Evolutionary conservation across 2,329 filamentous ascomycete species (phyloP).

Genomic region (Verticillium zaregamsianum): DNA sequence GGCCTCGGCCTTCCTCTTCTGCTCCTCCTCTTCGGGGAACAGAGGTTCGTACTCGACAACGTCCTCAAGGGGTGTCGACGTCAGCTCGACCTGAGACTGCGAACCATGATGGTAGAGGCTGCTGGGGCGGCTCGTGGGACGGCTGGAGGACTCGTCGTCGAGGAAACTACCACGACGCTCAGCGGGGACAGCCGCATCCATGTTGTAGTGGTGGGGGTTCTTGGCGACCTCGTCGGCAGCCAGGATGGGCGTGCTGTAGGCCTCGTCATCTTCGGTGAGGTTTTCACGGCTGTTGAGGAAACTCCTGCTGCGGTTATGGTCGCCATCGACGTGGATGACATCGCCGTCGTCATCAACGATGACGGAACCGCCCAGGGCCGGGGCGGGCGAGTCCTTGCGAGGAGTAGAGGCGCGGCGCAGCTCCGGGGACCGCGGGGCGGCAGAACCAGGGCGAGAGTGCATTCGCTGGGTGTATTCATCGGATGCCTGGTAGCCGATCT

Average conservation of each 20-base stretch:
- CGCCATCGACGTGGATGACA: conserved; percentile 75
- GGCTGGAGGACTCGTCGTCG: conserved; percentile 55
- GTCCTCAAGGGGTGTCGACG: conserved; percentile 72
- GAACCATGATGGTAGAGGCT: conserved; percentile 52
- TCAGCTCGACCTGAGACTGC: conserved; percentile 47
- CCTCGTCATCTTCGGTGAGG: conserved; percentile 43
- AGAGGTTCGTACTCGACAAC: conserved; percentile 93
- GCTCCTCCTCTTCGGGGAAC: conserved; percentile 71
- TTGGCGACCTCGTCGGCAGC: conserved; percentile 84
- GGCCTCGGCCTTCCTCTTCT: conserved; percentile 30
- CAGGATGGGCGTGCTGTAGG: conserved; percentile 74
- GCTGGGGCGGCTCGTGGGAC: conserved; percentile 59
- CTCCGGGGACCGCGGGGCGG: conserved; percentile 28
- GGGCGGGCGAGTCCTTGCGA: conserved; percentile 19
- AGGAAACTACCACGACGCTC: conserved; percentile 58
- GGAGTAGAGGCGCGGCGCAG: conserved; percentile 25
- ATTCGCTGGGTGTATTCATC: conserved; percentile 80
- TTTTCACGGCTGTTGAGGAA: conserved; percentile 27
- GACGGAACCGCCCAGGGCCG: conserved; percentile 25
- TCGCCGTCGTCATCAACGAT: conserved; percentile 44
- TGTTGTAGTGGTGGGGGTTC: conserved; percentile 60
- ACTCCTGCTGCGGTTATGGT: conserved; percentile 31
- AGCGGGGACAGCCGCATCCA: conserved; percentile 80
- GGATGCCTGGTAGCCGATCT: conserved; percentile 82
- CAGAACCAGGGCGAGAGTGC: conserved; percentile 52